These are phyloP conservation scores for Kodamaea sp. DNA, from an alignment of 1,139 yeast genomes.

Conservation along the genomic window DNA sequence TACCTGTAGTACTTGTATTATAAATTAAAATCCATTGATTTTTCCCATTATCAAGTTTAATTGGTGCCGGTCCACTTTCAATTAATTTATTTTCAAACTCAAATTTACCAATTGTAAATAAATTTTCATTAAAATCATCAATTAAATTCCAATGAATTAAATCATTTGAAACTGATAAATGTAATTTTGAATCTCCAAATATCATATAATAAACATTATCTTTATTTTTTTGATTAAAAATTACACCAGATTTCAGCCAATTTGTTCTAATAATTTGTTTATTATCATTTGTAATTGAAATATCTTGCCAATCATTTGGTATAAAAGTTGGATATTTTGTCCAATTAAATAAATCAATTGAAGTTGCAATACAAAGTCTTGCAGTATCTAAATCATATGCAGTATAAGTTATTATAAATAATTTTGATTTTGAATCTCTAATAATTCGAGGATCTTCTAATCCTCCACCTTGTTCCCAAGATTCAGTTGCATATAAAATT, in stretches of 20 bases:
- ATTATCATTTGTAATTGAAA: slow-evolving; percentile 26
- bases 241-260: slow-evolving; percentile 47
- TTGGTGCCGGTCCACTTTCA: slow-evolving; percentile 46
- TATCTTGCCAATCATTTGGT: slow-evolving; percentile 32
- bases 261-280: slow-evolving; percentile 24
- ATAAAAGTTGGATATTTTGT: slow-evolving; percentile 38
- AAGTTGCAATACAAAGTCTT: slow-evolving; percentile 41
- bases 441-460: slow-evolving; percentile 46
- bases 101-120: slow-evolving; percentile 30
- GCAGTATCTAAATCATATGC: slow-evolving; percentile 38
- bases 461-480: slow-evolving; percentile 43
- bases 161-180: slow-evolving; percentile 37
- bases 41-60: slow-evolving; percentile 28
- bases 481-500: slow-evolving; percentile 35
- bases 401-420: slow-evolving; percentile 42
- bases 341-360: slow-evolving; percentile 40
- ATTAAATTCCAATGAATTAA: slow-evolving; percentile 34
- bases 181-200: slow-evolving; percentile 43
- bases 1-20: slow-evolving; percentile 42
- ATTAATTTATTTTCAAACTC: slow-evolving; percentile 37
- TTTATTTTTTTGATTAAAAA: slow-evolving; percentile 30
- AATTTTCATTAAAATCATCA: slow-evolving; percentile 18
- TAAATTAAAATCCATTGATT: slow-evolving; percentile 40
- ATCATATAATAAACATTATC: slow-evolving; percentile 44
- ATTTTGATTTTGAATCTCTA: slow-evolving; percentile 33